A percentile compares a stretch with the other conserved stretches of the same genome.
Conservation (phyloP, 2,329 filamentous ascomycete species). For the Ilyonectria robusta region DNA sequence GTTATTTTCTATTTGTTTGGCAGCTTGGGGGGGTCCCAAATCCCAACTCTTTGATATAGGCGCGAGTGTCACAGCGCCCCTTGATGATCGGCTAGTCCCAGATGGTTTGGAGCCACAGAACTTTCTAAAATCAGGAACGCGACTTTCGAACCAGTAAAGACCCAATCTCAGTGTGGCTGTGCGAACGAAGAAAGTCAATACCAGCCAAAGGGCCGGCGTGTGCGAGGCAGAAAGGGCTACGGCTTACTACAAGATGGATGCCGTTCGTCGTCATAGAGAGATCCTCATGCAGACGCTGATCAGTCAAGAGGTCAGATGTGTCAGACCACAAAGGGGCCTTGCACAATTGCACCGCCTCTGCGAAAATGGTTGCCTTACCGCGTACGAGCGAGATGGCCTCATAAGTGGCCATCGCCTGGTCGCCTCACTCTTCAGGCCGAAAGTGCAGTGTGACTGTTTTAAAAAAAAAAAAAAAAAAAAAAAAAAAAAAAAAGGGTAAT, state of each 20-base stretch:
- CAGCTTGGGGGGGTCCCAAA: conserved; percentile 10
- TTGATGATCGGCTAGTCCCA: not conserved
- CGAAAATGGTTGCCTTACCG: conserved; percentile 4
- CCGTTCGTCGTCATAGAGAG: not conserved
- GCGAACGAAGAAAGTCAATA: not conserved
- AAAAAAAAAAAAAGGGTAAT: not conserved
- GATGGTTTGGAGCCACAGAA: conserved; percentile 2
- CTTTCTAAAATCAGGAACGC: conserved; percentile 1
- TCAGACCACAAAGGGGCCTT: conserved; percentile 30
- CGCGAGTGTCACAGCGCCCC: not conserved
- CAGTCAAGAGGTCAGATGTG: conserved; percentile 5
- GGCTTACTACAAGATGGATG: not conserved
- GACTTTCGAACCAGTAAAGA: not conserved
- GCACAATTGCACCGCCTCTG: conserved; percentile 28
- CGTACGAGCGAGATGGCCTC: conserved; percentile 4
- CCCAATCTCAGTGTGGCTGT: not conserved
- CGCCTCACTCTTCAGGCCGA: not conserved
- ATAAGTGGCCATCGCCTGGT: not conserved
- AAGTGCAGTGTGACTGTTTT: not conserved
- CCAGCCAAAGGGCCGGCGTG: not conserved
- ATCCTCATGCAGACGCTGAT: not conserved
- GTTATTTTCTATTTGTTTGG: not conserved
- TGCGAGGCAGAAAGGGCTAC: not conserved
- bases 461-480: too few species aligned
- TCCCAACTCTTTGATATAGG: conserved; percentile 23